phyloP scores from a whole-genome alignment of 208 protist species.

The Leishmania turanica region DNA sequence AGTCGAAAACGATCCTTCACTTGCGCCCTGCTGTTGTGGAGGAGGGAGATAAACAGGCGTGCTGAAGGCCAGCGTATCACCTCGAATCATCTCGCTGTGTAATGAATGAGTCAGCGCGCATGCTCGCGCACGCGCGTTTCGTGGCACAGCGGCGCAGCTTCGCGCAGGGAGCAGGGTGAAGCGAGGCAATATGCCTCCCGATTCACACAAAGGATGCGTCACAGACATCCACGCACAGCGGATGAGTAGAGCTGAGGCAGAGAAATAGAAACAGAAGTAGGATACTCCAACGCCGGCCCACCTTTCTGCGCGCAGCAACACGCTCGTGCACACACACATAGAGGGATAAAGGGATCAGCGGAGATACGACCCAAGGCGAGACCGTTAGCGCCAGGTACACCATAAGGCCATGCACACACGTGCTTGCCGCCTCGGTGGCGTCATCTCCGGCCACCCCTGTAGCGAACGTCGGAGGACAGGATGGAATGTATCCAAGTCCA shows the following conservation, averaged over 20 bases:
- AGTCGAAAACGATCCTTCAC: background rate
- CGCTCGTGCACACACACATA: background rate
- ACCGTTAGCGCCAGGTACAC: conserved; percentile 17
- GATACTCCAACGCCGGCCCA: background rate
- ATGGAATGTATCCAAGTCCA: conserved; percentile 31
- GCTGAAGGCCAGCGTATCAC: background rate
- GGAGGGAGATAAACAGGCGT: background rate
- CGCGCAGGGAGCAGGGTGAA: background rate
- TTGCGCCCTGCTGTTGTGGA: background rate
- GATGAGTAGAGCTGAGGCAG: background rate
- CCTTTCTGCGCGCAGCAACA: background rate
- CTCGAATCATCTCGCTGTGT: background rate
- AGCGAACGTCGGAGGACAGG: conserved; percentile 6
- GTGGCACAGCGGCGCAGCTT: background rate
- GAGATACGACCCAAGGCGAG: conserved; percentile 1
- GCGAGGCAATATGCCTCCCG: background rate
- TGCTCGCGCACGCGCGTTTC: background rate
- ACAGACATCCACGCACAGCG: background rate
- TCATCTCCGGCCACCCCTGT: background rate
- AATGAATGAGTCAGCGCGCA: background rate
- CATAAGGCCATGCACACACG: conserved; percentile 7
- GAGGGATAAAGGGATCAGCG: background rate
- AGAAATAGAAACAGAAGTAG: background rate
- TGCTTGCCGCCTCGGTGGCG: background rate
- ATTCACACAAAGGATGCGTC: background rate